Evolutionary conservation across 140 eudicot species (phyloP).

Genomic region (Erigeron philadelphicus): DNA sequence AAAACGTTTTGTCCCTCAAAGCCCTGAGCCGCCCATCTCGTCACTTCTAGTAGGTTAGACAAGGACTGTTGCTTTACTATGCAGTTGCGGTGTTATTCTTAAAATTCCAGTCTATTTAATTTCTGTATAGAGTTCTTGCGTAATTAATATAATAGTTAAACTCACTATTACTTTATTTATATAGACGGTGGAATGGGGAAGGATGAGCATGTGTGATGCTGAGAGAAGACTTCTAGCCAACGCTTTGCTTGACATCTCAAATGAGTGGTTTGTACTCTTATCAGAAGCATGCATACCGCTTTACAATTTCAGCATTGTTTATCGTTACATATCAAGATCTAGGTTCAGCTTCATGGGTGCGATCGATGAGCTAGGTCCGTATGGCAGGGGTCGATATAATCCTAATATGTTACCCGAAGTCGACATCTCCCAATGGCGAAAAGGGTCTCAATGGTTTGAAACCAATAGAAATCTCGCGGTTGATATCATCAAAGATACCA

Average conservation of each 20-base stretch:
- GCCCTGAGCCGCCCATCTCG: not conserved
- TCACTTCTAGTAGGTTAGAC: constrained; percentile 4
- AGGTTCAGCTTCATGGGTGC: constrained; percentile 61
- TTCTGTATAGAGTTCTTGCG: not conserved
- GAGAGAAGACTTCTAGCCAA: constrained; percentile 76
- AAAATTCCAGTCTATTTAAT: not conserved
- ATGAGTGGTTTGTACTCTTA: constrained; percentile 64
- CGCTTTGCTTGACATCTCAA: constrained; percentile 71
- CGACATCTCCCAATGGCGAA: constrained; percentile 62
- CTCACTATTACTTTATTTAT: constrained; percentile 13
- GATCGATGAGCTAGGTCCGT: constrained; percentile 62
- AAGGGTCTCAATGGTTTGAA: constrained; percentile 95
- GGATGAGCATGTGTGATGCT: constrained; percentile 76
- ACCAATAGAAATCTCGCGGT: constrained; percentile 53
- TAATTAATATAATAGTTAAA: not conserved
- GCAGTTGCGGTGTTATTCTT: not conserved
- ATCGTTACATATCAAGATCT: constrained; percentile 58
- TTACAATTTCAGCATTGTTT: constrained; percentile 51
- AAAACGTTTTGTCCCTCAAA: not conserved
- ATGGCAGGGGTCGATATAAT: constrained; percentile 71
- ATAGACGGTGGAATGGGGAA: constrained; percentile 78
- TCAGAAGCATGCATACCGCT: constrained; percentile 84
- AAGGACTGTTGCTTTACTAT: not conserved
- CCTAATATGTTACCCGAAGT: constrained; percentile 54
- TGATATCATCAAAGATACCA: constrained; percentile 45